These are phyloP conservation scores for Rhizopogon salebrosus DNA, from an alignment of 768 basidiomycete species.

Conservation along the genomic window DNA sequence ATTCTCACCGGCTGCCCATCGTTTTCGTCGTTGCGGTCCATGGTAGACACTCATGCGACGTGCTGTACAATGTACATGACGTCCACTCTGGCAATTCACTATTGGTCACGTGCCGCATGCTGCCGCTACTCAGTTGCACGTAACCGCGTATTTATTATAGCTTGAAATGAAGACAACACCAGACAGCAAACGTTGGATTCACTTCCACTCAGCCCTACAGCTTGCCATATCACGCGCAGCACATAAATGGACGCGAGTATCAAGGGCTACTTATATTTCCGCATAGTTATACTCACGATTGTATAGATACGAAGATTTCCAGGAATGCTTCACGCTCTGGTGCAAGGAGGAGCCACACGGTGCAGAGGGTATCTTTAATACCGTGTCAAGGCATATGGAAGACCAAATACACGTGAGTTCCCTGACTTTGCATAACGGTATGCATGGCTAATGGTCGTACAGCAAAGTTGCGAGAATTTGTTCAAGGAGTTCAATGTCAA, in stretches of 20 bases:
- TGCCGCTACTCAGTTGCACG: too few species aligned
- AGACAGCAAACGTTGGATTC: conserved; percentile 44
- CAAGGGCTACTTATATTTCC: neutral
- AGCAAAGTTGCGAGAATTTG: conserved; percentile 67
- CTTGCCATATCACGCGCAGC: conserved; percentile 47
- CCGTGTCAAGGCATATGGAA: conserved; percentile 69
- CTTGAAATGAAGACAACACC: conserved; percentile 12
- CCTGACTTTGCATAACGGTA: neutral
- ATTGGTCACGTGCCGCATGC: conserved; percentile 20
- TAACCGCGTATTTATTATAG: conserved; percentile 6
- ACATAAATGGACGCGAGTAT: conserved; percentile 49
- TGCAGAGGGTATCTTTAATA: conserved; percentile 54
- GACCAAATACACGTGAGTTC: conserved; percentile 42
- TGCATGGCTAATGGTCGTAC: neutral
- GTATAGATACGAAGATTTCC: conserved; percentile 44
- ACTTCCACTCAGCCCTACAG: conserved; percentile 47
- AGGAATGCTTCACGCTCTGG: conserved; percentile 63
- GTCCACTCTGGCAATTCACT: neutral
- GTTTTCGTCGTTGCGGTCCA: conserved; percentile 26
- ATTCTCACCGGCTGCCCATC: conserved; percentile 13
- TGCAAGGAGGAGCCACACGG: conserved; percentile 63
- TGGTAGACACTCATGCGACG: conserved; percentile 8
- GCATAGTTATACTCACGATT: neutral
- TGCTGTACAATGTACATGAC: too few species aligned
- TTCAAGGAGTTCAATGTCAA: conserved; percentile 64